These are phyloP conservation scores for Arctium minus DNA, from an alignment of 129 eudicot genomes.

Conservation along the genomic window DNA sequence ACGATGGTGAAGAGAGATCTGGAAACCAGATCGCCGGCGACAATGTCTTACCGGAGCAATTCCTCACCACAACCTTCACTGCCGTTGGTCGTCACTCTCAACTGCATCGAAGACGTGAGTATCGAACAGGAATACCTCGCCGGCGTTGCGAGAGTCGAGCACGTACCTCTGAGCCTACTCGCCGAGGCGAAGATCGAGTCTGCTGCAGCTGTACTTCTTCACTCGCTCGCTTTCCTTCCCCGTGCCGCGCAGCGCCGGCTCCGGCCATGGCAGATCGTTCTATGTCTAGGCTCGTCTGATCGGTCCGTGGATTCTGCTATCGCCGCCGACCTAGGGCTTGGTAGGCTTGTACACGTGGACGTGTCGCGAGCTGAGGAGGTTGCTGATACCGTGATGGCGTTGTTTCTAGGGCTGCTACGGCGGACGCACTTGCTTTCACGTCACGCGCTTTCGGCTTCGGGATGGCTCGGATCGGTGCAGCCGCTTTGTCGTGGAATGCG, in stretches of 20 bases:
- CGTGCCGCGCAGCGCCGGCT: conserved; percentile 99
- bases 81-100: conserved; percentile 78
- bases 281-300: conserved; percentile 96
- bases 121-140: conserved; percentile 70
- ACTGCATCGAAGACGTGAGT: conserved; percentile 78
- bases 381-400: conserved; percentile 96
- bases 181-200: conserved; percentile 73
- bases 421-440: conserved; percentile 87
- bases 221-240: conserved; percentile 96
- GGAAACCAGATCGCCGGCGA: conserved; percentile 44
- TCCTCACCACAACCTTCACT: conserved; percentile 29
- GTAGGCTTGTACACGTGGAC: conserved; percentile 80
- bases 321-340: conserved; percentile 81
- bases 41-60: conserved; percentile 41
- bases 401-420: conserved; percentile 72
- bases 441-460: conserved; percentile 83
- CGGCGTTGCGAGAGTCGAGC: conserved; percentile 77
- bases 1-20: conserved; percentile 28
- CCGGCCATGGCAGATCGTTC: conserved; percentile 88
- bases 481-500: conserved; percentile 99
- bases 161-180: conserved; percentile 75
- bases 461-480: conserved; percentile 96
- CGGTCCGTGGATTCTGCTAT: conserved; percentile 84
- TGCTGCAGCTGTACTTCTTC: conserved; percentile 88
- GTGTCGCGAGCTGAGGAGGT: conserved; percentile 93